Evolutionary conservation across 805 yeast genomes (phyloP).

Genomic region (Spathaspora arborariae): DNA sequence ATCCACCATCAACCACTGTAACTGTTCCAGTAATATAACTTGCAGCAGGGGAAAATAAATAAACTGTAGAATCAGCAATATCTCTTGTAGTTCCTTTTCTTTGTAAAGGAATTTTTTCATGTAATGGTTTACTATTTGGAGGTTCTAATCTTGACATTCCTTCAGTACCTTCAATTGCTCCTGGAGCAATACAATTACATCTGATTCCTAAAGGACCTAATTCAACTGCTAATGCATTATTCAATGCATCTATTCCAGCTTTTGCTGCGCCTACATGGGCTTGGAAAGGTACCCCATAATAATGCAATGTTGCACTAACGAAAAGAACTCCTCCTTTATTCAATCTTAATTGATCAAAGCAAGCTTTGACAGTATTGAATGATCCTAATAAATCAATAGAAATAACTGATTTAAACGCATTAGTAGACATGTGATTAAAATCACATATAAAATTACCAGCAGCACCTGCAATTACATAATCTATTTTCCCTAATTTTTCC

Average conservation of each 20-base stretch:
- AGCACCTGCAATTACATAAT: conserved; percentile 90
- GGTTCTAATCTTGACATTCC: conserved; percentile 68
- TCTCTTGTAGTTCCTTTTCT: conserved; percentile 69
- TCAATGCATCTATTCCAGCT: conserved; percentile 89
- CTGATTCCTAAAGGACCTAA: conserved; percentile 86
- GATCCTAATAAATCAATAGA: conserved; percentile 87
- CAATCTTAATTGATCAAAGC: conserved; percentile 58
- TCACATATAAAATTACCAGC: conserved; percentile 91
- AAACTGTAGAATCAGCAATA: conserved; percentile 85
- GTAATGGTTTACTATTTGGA: conserved; percentile 25
- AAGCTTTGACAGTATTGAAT: conserved; percentile 84
- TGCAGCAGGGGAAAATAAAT: conserved; percentile 80
- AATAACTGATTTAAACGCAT: conserved; percentile 85
- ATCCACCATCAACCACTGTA: conserved; percentile 84
- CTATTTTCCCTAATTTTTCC: conserved; percentile 68
- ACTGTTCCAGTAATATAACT: conserved; percentile 72
- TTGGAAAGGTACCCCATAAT: conserved; percentile 85
- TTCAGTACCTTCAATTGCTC: conserved; percentile 83
- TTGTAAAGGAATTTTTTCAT: conserved; percentile 56
- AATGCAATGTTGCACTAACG: conserved; percentile 87
- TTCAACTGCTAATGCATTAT: conserved; percentile 83
- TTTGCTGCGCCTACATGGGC: conserved; percentile 92
- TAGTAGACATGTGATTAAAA: conserved; percentile 70
- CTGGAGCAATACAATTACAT: conserved; percentile 86
- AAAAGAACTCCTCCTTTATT: conserved; percentile 72